Conservation (phyloP, 2,329 filamentous ascomycete genomes). For the Simplicillium sp. region DNA sequence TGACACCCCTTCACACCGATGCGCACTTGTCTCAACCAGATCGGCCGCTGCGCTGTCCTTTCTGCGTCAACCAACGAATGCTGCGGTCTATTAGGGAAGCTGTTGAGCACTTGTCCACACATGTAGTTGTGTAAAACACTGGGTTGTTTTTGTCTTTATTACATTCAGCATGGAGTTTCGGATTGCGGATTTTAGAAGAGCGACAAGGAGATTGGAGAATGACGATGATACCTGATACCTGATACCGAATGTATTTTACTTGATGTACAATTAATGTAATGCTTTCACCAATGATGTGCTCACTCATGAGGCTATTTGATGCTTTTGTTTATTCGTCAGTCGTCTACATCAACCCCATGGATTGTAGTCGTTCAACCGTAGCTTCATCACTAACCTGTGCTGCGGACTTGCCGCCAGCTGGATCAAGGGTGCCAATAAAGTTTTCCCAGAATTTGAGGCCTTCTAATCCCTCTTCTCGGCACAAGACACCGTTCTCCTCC, state of each 20-base stretch:
- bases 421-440: slow-evolving; percentile 34
- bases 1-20: slow-evolving; percentile 45
- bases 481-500: slow-evolving; percentile 79
- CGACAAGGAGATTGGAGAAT: not conserved
- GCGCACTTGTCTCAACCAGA: slow-evolving; percentile 35
- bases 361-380: not conserved
- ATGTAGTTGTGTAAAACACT: slow-evolving; percentile 46
- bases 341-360: not conserved
- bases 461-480: slow-evolving; percentile 85
- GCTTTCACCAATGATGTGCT: not conserved
- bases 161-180: not conserved
- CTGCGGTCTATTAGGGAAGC: slow-evolving; percentile 51
- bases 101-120: slow-evolving; percentile 52
- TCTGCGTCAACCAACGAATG: slow-evolving; percentile 53
- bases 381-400: no score
- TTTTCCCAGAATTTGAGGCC: slow-evolving; percentile 94
- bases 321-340: no score
- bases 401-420: not conserved
- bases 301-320: no score
- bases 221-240: not conserved
- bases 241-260: no score
- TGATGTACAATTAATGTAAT: no score
- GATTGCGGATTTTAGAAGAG: not conserved
- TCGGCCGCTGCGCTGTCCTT: slow-evolving; percentile 46
- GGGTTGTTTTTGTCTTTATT: not conserved